phyloP scores from a whole-genome alignment of 371 early-diverging fungal species.

The Haplosporangium sp. region DNA sequence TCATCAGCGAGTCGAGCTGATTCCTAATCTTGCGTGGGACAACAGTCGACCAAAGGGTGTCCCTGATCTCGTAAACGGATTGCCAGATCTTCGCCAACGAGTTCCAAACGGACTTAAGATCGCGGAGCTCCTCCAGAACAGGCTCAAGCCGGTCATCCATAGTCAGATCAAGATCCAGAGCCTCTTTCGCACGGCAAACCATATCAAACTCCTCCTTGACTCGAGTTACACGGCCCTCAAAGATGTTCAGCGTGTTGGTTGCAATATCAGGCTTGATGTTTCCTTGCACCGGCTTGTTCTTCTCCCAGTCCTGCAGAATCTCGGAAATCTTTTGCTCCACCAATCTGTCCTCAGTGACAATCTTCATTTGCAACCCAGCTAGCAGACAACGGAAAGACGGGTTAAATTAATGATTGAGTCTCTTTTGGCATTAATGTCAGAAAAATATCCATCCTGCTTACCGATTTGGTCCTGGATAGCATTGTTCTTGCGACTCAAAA shows the following conservation, averaged over 20 bases:
- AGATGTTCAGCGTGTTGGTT: conserved; percentile 84
- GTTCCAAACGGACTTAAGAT: conserved; percentile 95
- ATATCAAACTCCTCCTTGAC: conserved; percentile 90
- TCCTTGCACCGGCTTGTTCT: conserved; percentile 95
- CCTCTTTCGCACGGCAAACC: conserved; percentile 94
- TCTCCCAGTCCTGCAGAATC: conserved; percentile 93
- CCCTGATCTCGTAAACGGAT: conserved; percentile 85
- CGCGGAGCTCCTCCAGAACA: conserved; percentile 93
- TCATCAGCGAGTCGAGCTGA: conserved; percentile 85
- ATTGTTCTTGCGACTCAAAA: conserved; percentile 89
- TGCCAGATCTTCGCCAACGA: conserved; percentile 88
- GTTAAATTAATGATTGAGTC: background rate
- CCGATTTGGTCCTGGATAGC: conserved; percentile 92
- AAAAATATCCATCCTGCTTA: conserved; percentile 54
- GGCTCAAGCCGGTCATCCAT: conserved; percentile 81
- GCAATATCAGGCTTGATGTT: conserved; percentile 91
- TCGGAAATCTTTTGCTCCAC: conserved; percentile 90
- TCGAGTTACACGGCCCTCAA: conserved; percentile 87
- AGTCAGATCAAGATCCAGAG: conserved; percentile 84
- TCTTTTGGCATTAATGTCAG: background rate
- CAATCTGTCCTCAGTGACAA: conserved; percentile 88
- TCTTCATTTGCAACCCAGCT: conserved; percentile 87
- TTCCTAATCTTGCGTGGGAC: conserved; percentile 92
- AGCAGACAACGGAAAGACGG: conserved; percentile 54
- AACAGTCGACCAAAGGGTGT: conserved; percentile 89